Percentiles rank a stretch among this genome's conserved stretches.
Evolutionary conservation across 2,329 filamentous ascomycete species (phyloP).

Genomic region (Neurospora sp.): DNA sequence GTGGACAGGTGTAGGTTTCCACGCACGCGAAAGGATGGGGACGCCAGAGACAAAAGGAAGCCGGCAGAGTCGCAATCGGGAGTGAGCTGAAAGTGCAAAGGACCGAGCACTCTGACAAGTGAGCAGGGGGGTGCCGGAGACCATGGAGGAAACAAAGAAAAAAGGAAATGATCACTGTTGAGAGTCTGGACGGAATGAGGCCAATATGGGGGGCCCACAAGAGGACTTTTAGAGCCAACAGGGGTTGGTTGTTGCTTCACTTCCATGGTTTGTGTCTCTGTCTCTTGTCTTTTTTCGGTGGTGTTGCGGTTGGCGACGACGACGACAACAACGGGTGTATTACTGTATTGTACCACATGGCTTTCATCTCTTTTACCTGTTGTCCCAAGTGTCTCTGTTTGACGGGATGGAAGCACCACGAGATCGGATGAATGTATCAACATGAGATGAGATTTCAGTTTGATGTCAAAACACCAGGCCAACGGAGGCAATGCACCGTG

Average conservation of each 20-base stretch:
- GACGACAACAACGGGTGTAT: not conserved
- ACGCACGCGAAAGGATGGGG: not conserved
- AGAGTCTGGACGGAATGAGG: not conserved
- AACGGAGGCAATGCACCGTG: too few relatives aligned
- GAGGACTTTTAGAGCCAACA: not conserved
- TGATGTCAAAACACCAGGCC: conserved; percentile 6
- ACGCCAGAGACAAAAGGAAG: not conserved
- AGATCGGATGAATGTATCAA: not conserved
- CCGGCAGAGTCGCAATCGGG: not conserved
- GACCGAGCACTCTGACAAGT: not conserved
- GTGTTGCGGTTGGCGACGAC: not conserved
- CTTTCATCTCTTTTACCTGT: not conserved
- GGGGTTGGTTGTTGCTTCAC: not conserved
- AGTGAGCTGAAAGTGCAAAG: not conserved
- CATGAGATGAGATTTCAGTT: not conserved
- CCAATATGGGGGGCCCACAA: not conserved
- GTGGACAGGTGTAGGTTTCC: not conserved
- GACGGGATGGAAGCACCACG: not conserved
- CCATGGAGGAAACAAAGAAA: not conserved
- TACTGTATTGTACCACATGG: not conserved
- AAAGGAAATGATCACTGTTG: not conserved
- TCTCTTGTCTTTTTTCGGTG: not conserved
- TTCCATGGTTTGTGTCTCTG: not conserved
- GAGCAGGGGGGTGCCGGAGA: not conserved
- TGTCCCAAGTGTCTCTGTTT: not conserved